Evolutionary conservation across 1,284 basidiomycete species (phyloP).

Genomic region (Moesziomyces parantarcticus): DNA sequence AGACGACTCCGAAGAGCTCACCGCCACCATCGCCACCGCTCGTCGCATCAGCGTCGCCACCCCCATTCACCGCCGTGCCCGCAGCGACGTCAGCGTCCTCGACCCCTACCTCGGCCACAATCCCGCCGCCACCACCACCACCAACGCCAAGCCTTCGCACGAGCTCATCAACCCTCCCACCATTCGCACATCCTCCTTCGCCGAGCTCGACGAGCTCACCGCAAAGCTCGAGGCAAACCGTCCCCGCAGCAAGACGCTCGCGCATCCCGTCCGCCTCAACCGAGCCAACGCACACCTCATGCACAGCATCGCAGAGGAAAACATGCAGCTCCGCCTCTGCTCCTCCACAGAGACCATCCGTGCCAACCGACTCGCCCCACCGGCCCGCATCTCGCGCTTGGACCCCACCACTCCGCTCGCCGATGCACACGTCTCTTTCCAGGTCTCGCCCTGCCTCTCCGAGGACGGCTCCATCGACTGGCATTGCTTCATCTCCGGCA

Average conservation of each 20-base stretch:
- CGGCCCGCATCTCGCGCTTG: no score
- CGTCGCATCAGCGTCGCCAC: slow-evolving; percentile 39
- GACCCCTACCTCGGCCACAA: slow-evolving; percentile 20
- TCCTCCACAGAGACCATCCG: slow-evolving; percentile 36
- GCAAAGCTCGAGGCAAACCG: slow-evolving; percentile 29
- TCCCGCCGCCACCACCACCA: background rate
- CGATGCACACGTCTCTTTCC: slow-evolving; percentile 11
- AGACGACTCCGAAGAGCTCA: background rate
- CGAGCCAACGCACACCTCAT: slow-evolving; percentile 12
- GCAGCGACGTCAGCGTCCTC: slow-evolving; percentile 33
- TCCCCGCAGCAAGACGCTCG: slow-evolving; percentile 18
- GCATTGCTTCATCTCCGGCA: slow-evolving; percentile 33
- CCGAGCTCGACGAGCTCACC: slow-evolving; percentile 27
- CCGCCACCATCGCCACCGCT: slow-evolving; percentile 19
- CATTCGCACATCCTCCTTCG: slow-evolving; percentile 17
- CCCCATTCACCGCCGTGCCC: slow-evolving; percentile 31
- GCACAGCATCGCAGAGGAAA: slow-evolving; percentile 37
- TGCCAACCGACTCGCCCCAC: background rate
- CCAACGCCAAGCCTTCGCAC: background rate
- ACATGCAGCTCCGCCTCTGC: slow-evolving; percentile 10
- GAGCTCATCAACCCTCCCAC: slow-evolving; percentile 8
- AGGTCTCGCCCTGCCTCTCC: slow-evolving; percentile 25
- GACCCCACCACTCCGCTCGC: background rate
- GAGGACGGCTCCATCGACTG: slow-evolving; percentile 24
- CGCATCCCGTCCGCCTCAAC: background rate